Evolutionary conservation across 2,329 filamentous ascomycete species (phyloP).

Genomic region (Capronia americana): DNA sequence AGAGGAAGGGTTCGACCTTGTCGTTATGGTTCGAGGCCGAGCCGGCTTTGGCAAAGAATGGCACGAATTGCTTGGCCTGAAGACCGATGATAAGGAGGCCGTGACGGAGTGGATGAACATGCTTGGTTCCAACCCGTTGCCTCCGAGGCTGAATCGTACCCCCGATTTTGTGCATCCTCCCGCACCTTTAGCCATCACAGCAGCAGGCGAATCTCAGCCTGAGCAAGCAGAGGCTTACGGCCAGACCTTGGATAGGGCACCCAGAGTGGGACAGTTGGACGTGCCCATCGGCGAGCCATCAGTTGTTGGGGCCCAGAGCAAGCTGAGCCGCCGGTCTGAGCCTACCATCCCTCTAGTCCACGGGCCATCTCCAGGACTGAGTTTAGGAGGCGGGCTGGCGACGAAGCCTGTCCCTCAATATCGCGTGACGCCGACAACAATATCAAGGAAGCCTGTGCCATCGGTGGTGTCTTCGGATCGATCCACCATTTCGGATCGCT

Average conservation of each 20-base stretch:
- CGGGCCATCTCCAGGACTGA: constrained; percentile 30
- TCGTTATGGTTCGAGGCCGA: constrained; percentile 83
- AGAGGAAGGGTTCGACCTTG: constrained; percentile 72
- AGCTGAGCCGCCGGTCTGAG: constrained; percentile 21
- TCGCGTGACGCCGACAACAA: constrained; percentile 14
- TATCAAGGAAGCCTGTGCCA: constrained; percentile 19
- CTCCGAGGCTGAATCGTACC: constrained; percentile 62
- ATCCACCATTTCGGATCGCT: constrained; percentile 34
- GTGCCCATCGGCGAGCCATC: constrained; percentile 63
- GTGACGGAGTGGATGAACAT: constrained; percentile 87
- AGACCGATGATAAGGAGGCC: constrained; percentile 76
- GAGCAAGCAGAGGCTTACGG: not conserved
- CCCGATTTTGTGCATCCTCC: constrained; percentile 58
- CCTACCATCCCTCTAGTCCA: constrained; percentile 17
- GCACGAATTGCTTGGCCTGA: constrained; percentile 83
- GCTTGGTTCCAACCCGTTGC: constrained; percentile 70
- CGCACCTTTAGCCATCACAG: constrained; percentile 7
- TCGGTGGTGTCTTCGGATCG: constrained; percentile 29
- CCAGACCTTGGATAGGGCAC: not conserved
- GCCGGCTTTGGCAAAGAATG: constrained; percentile 70
- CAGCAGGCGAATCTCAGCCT: constrained; percentile 35
- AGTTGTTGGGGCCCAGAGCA: constrained; percentile 26
- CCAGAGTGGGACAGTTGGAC: constrained; percentile 60
- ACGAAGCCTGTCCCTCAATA: constrained; percentile 29
- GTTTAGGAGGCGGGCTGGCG: constrained; percentile 38